Conservation (phyloP, 495 filamentous ascomycete genomes). For the Aspergillus wentii region DNA sequence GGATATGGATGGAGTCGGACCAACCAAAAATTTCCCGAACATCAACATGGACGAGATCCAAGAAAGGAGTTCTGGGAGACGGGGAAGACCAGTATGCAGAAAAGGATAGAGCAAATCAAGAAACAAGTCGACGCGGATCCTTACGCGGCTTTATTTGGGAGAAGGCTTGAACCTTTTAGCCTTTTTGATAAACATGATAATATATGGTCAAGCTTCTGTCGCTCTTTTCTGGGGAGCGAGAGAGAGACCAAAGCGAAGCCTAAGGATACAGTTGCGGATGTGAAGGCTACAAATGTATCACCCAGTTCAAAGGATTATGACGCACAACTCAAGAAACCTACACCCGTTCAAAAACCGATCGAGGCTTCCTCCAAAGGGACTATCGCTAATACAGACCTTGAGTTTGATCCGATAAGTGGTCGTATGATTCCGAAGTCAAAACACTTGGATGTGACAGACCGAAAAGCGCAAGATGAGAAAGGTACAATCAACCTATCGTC, state of each 20-base stretch:
- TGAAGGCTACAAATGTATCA: slow-evolving; percentile 1
- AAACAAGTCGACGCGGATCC: slow-evolving; percentile 36
- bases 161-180: slow-evolving; percentile 18
- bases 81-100: slow-evolving; percentile 13
- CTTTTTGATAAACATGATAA: slow-evolving; percentile 11
- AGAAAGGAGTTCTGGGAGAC: slow-evolving; percentile 14
- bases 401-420: slow-evolving; percentile 38
- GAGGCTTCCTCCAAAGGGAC: too few relatives aligned
- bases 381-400: slow-evolving; percentile 8
- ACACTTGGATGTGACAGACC: background rate
- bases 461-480: background rate
- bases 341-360: too few relatives aligned
- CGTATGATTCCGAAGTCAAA: slow-evolving; percentile 27
- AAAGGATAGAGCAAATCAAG: slow-evolving; percentile 27
- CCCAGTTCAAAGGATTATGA: too few relatives aligned
- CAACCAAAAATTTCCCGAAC: slow-evolving; percentile 11
- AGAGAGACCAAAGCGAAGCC: too few relatives aligned
- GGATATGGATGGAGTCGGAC: slow-evolving; percentile 7
- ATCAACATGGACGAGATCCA: slow-evolving; percentile 3
- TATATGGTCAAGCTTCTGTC: slow-evolving; percentile 21
- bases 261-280: slow-evolving; percentile 5
- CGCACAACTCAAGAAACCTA: too few relatives aligned
- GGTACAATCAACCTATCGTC: background rate
- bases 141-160: slow-evolving; percentile 38
- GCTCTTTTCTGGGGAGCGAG: too few relatives aligned